A percentile compares a stretch with the other conserved stretches of the same genome.
Conservation (phyloP, 208 protist genomes). For the Trypanosoma cruzi region DNA sequence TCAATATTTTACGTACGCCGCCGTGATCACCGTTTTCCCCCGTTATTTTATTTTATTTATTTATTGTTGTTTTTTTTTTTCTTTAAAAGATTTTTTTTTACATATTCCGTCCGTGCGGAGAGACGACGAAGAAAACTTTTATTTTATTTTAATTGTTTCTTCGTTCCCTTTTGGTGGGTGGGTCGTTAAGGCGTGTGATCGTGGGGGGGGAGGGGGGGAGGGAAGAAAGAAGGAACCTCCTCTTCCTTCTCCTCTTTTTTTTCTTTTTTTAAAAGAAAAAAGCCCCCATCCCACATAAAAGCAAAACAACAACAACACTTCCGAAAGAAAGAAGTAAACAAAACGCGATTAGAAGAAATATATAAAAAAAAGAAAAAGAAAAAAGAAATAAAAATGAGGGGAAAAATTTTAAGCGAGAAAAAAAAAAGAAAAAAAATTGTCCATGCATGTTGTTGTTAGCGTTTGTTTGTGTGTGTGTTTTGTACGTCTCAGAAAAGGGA, state of each 20-base stretch:
- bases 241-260: background rate
- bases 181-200: too few species aligned
- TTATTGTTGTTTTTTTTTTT: background rate
- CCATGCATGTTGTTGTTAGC: background rate
- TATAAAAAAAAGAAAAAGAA: background rate
- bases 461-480: background rate
- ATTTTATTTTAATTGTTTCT: too few species aligned
- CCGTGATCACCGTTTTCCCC: background rate
- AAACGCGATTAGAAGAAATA: background rate
- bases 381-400: background rate
- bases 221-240: too few species aligned
- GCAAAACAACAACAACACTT: background rate
- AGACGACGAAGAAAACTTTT: too few species aligned
- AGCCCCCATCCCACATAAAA: too few species aligned
- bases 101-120: too few species aligned
- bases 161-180: too few species aligned
- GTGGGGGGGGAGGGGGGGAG: background rate
- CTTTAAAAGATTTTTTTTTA: background rate
- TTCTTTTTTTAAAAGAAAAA: conserved; percentile 6
- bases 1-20: too few species aligned
- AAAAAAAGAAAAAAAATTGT: background rate
- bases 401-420: too few species aligned
- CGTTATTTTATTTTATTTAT: too few species aligned
- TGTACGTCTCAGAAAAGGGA: background rate
- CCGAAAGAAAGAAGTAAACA: background rate